Base-by-base conservation (phyloP, 768 basidiomycete genomes). In the Boletus vermiculosoides region DNA sequence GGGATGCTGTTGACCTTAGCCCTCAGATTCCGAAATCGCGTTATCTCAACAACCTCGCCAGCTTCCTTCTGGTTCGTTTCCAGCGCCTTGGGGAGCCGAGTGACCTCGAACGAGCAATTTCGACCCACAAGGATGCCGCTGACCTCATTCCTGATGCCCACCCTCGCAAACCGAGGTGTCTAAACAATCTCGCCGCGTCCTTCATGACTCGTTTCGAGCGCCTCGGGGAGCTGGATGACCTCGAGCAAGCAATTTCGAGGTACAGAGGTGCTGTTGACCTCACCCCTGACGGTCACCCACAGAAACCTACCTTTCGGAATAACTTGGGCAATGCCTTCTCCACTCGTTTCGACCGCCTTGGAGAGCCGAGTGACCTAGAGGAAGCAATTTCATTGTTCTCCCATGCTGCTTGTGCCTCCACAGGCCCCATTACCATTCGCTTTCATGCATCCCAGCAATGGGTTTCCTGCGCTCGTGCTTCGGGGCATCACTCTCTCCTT, bases 181-280 rank as follows among this genome's bases (percentile, higher is more conserved):
- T 41, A 8, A 20, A 20, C 11, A 41, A 20, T 5, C 40, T 41
- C n/a, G 40, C 18, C 18, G 20, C 28, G 55, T 31, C 59, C 54
- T 4, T 51, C 15, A 2, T 20, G n/a, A 2, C 25, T 30, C 60
- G 58, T 44, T 61, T 61, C 30, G 13, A 48, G 41, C 18, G 25
- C 16, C n/a, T 48, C 8, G 47, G 40, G 18, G 30, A 48, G 8
- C 5, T 40, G 0, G 10, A 0, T 7, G 60, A 61, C 13, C 39
- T 61, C 4, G 45, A 55, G 15, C 20, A 34, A 2, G 52, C 59
- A 11, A 42, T 60, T 18, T 54, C 12, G 39, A 47, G 18, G 5
- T 12, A 18, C 5, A 7, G 8, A 28, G 9, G 18, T 5, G 55
- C 37, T 23, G 33, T 57, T 31, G 12, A 44, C 3, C 39, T 57